A percentile compares a stretch with the other conserved stretches of the same genome.
Conservation (phyloP, 2,329 filamentous ascomycete genomes). For the Penicillium sp. region DNA sequence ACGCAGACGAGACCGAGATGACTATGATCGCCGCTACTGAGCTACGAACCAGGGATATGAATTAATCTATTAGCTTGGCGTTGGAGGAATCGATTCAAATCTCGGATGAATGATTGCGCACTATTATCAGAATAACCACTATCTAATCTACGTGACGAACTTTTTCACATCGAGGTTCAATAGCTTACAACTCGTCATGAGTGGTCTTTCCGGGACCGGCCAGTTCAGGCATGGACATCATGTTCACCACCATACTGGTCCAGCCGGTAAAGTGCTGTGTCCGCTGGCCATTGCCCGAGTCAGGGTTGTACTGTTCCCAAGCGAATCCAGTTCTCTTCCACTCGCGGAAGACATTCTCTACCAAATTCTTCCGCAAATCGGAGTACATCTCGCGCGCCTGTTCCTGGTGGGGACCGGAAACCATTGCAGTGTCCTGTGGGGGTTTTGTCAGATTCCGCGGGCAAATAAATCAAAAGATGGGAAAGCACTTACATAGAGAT, state of each 20-base stretch:
- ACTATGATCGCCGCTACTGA: slow-evolving; percentile 26
- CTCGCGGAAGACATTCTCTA: slow-evolving; percentile 80
- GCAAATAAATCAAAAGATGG: background rate
- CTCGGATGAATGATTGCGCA: background rate
- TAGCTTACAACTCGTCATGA: slow-evolving; percentile 50
- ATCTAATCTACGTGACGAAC: slow-evolving; percentile 11
- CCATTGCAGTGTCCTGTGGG: slow-evolving; percentile 61
- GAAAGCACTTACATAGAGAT: slow-evolving; percentile 67
- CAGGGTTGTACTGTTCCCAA: slow-evolving; percentile 97
- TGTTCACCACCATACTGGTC: slow-evolving; percentile 97
- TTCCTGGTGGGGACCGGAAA: slow-evolving; percentile 62
- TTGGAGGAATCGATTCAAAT: slow-evolving; percentile 5
- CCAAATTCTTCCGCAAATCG: slow-evolving; percentile 74
- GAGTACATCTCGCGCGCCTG: slow-evolving; percentile 73
- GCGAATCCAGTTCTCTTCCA: slow-evolving; percentile 94
- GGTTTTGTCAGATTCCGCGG: slow-evolving; percentile 12
- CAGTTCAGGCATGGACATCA: slow-evolving; percentile 89
- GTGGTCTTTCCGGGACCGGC: slow-evolving; percentile 23
- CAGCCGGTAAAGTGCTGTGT: slow-evolving; percentile 98
- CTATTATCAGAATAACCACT: slow-evolving; percentile 5
- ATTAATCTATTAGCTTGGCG: slow-evolving; percentile 8
- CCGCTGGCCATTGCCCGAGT: slow-evolving; percentile 87
- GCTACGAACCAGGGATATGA: background rate
- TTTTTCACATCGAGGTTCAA: slow-evolving; percentile 13
- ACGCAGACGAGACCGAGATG: slow-evolving; percentile 26